Conservation (phyloP, 2,329 filamentous ascomycete species). For the Plenodomus tracheiphilus region DNA sequence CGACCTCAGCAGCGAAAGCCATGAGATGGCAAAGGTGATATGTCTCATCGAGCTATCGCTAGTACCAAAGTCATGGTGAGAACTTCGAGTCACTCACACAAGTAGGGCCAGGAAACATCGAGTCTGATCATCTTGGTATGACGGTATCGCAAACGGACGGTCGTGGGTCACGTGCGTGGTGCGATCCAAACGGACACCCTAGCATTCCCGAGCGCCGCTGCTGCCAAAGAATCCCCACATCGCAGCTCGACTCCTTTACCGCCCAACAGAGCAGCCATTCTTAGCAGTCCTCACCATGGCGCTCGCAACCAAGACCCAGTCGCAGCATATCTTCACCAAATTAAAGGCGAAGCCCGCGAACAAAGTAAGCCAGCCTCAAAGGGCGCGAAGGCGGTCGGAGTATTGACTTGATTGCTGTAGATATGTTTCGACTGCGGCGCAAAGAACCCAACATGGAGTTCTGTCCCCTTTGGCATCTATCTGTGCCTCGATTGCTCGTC, state of each 20-base stretch:
- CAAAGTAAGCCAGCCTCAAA: slow-evolving; percentile 65
- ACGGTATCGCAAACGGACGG: background rate
- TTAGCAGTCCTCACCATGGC: slow-evolving; percentile 52
- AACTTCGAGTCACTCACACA: too few species aligned
- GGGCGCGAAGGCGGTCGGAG: slow-evolving; percentile 19
- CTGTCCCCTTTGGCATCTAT: slow-evolving; percentile 95
- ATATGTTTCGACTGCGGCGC: slow-evolving; percentile 98
- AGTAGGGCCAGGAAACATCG: background rate
- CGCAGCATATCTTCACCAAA: slow-evolving; percentile 97
- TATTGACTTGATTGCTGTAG: slow-evolving; percentile 52
- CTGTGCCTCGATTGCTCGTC: slow-evolving; percentile 97
- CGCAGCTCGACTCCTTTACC: slow-evolving; percentile 31
- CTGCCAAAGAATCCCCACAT: slow-evolving; percentile 34
- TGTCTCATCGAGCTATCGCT: background rate
- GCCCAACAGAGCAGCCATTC: slow-evolving; percentile 19
- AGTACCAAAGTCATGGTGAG: too few species aligned
- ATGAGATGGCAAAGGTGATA: too few species aligned
- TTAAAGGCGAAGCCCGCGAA: slow-evolving; percentile 92
- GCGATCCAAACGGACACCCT: slow-evolving; percentile 17
- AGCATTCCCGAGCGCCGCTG: slow-evolving; percentile 26
- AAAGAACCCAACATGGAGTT: slow-evolving; percentile 98
- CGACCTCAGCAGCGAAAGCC: too few species aligned
- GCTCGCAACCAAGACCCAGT: slow-evolving; percentile 86
- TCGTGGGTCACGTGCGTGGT: slow-evolving; percentile 14
- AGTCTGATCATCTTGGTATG: background rate